Percentiles rank a stretch among this genome's conserved stretches.
These are phyloP conservation scores for Pythium brachiatum DNA, from an alignment of 352 stramenopile species.

Conservation along the genomic window DNA sequence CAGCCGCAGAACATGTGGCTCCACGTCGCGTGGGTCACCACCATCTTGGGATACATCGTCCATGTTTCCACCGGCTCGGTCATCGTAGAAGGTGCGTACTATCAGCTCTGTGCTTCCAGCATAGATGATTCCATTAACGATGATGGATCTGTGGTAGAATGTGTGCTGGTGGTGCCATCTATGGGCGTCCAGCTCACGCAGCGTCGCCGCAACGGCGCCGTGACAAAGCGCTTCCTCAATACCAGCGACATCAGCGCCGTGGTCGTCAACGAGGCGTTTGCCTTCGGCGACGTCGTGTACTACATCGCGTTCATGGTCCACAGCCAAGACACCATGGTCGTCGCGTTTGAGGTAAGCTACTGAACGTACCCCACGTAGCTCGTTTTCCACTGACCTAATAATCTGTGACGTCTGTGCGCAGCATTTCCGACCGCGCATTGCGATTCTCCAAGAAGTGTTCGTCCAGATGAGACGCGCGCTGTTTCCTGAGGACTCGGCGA, in stretches of 20 bases:
- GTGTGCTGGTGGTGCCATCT: conserved; percentile 68
- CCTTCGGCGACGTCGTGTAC: conserved; percentile 77
- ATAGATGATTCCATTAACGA: neutral
- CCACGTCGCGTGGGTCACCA: neutral
- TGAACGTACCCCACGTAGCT: too few species aligned
- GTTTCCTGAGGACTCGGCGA: conserved; percentile 45
- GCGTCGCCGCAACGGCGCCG: conserved; percentile 47
- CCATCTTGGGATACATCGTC: conserved; percentile 5
- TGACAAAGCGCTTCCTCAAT: conserved; percentile 44
- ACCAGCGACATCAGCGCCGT: conserved; percentile 51
- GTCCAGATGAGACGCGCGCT: conserved; percentile 49
- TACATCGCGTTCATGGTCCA: conserved; percentile 79
- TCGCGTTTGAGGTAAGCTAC: conserved; percentile 83
- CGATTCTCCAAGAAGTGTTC: conserved; percentile 72
- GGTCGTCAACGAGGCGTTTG: conserved; percentile 81
- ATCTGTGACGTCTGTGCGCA: conserved; percentile 18
- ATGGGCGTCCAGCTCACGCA: conserved; percentile 73
- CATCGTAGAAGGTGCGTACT: conserved; percentile 23
- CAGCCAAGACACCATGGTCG: conserved; percentile 58
- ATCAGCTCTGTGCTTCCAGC: neutral
- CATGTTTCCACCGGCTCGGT: conserved; percentile 19
- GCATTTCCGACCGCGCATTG: conserved; percentile 66
- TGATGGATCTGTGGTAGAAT: conserved; percentile 36
- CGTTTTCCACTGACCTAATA: neutral
- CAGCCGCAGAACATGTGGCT: conserved; percentile 7